Evolutionary conservation across 2,329 filamentous ascomycete species (phyloP).

Genomic region (Fusarium neocosmosporiellum): DNA sequence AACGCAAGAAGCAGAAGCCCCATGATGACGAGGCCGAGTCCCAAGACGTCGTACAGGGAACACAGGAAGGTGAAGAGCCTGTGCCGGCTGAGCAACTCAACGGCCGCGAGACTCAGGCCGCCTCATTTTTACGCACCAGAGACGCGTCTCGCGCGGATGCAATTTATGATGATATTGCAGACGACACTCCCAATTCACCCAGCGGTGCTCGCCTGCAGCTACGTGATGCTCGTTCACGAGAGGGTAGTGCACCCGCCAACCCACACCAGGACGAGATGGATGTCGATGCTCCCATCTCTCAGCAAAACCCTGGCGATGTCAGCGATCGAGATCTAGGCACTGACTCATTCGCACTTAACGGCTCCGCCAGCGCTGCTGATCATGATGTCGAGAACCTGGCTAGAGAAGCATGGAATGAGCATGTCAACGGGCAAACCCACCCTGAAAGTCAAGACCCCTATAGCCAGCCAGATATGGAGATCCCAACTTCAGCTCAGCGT

Average conservation of each 20-base stretch:
- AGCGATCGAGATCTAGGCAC: slow-evolving; percentile 19
- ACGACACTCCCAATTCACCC: slow-evolving; percentile 43
- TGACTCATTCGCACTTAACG: slow-evolving; percentile 15
- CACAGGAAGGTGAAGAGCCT: slow-evolving; percentile 34
- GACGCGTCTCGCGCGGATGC: slow-evolving; percentile 25
- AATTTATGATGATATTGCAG: slow-evolving; percentile 31
- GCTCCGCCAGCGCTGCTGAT: slow-evolving; percentile 20
- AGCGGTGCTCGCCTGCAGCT: slow-evolving; percentile 42
- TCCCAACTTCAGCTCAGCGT: slow-evolving; percentile 34
- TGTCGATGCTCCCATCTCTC: slow-evolving; percentile 27
- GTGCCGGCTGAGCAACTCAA: slow-evolving; percentile 7
- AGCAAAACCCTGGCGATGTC: slow-evolving; percentile 12
- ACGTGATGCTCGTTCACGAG: slow-evolving; percentile 42
- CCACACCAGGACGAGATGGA: slow-evolving; percentile 39
- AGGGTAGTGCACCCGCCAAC: slow-evolving; percentile 37
- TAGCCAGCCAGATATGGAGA: slow-evolving; percentile 16
- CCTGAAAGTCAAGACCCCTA: slow-evolving; percentile 20
- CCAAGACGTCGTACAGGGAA: slow-evolving; percentile 36
- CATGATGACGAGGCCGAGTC: slow-evolving; percentile 33
- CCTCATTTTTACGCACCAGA: slow-evolving; percentile 28
- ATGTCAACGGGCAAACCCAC: slow-evolving; percentile 45
- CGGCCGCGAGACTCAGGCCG: slow-evolving; percentile 10
- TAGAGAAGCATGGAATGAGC: slow-evolving; percentile 50
- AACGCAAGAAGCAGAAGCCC: slow-evolving; percentile 49
- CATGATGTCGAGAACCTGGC: slow-evolving; percentile 47